Percentiles rank a stretch among this genome's conserved stretches.
These are phyloP conservation scores for Xanthoconium separans DNA, from an alignment of 1,284 basidiomycete genomes.

Conservation along the genomic window DNA sequence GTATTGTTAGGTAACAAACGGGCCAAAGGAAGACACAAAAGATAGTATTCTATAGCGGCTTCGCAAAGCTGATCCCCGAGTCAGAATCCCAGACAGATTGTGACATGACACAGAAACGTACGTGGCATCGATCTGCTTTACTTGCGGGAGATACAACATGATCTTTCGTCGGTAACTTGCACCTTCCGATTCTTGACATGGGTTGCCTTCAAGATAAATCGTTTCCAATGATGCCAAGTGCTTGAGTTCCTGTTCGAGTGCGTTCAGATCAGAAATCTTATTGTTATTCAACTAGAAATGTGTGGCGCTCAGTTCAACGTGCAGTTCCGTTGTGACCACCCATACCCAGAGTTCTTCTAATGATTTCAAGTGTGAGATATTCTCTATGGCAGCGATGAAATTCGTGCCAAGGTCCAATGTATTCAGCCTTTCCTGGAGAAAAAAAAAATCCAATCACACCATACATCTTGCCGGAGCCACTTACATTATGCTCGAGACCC, in stretches of 20 bases:
- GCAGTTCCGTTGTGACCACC: not conserved
- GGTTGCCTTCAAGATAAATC: slow-evolving; percentile 94
- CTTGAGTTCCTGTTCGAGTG: slow-evolving; percentile 74
- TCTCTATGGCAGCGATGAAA: slow-evolving; percentile 77
- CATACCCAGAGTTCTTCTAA: slow-evolving; percentile 95
- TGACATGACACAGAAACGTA: slow-evolving; percentile 41
- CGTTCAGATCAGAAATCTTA: slow-evolving; percentile 67
- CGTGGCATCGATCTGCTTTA: slow-evolving; percentile 95
- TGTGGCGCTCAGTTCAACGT: not conserved
- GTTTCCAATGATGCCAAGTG: slow-evolving; percentile 75
- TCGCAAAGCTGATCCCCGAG: slow-evolving; percentile 19
- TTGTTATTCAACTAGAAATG: slow-evolving; percentile 82
- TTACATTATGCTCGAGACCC: slow-evolving; percentile 81
- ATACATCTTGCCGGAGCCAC: slow-evolving; percentile 21
- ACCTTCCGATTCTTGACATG: slow-evolving; percentile 81
- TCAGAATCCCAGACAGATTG: slow-evolving; percentile 5
- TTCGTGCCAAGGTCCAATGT: slow-evolving; percentile 91
- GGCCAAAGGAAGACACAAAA: not conserved
- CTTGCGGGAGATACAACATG: slow-evolving; percentile 83
- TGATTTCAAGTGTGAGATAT: slow-evolving; percentile 70
- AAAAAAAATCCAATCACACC: not conserved
- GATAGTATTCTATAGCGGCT: slow-evolving; percentile 8
- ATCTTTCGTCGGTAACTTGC: slow-evolving; percentile 87
- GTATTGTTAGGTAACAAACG: not conserved
- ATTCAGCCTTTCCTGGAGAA: slow-evolving; percentile 66